These are phyloP conservation scores for Vaccinium corymbosum DNA, from an alignment of 148 eudicot genomes.

Conservation along the genomic window DNA sequence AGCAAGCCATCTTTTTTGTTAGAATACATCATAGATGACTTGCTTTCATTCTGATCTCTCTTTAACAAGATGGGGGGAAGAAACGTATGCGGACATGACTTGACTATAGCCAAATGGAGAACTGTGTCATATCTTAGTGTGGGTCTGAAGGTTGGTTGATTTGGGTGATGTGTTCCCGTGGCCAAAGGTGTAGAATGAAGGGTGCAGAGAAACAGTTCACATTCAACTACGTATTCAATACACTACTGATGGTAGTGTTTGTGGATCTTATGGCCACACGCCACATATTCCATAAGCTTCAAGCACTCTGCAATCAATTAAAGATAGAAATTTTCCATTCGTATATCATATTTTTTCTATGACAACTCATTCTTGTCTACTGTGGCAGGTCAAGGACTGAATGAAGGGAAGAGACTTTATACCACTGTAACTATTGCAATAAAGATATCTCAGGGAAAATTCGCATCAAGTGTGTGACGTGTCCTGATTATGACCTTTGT, in stretches of 20 bases:
- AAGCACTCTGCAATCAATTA: background rate
- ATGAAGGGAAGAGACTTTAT: slow-evolving; percentile 81
- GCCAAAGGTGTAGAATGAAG: background rate
- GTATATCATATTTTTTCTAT: background rate
- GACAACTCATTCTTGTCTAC: background rate
- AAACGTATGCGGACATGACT: background rate
- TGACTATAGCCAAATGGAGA: background rate
- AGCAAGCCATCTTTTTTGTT: background rate
- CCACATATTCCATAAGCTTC: background rate
- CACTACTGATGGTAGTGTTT: background rate
- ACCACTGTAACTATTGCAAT: slow-evolving; percentile 96
- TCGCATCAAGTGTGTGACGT: slow-evolving; percentile 77
- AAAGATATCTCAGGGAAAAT: slow-evolving; percentile 87
- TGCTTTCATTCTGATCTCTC: background rate
- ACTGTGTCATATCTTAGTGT: background rate
- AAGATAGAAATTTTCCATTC: background rate
- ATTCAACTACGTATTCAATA: background rate
- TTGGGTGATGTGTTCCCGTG: background rate
- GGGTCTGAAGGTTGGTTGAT: background rate
- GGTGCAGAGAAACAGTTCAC: background rate
- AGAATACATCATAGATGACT: background rate
- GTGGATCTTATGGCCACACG: background rate
- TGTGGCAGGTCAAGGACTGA: slow-evolving; percentile 58
- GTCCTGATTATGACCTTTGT: slow-evolving; percentile 95
- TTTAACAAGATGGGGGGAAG: background rate